Evolutionary conservation across 441 rosid genomes (phyloP).

Genomic region (Gossypium gossypioides): DNA sequence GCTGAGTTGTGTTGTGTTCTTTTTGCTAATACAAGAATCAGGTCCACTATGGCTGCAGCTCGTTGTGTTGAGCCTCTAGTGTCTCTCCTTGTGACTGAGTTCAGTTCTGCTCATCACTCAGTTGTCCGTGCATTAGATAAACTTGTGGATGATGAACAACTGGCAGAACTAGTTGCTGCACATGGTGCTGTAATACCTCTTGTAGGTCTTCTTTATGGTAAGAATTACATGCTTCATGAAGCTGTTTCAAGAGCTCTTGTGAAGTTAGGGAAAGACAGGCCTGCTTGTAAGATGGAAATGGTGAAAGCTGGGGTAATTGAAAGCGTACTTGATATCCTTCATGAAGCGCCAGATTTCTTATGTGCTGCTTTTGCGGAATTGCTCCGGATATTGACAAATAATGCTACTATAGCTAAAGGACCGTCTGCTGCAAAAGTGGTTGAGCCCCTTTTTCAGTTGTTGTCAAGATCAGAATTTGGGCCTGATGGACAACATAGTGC

Average conservation of each 20-base stretch:
- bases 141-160: conserved; percentile 96
- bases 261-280: conserved; percentile 97
- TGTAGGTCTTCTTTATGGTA: conserved; percentile 93
- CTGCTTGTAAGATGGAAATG: conserved; percentile 96
- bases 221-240: conserved; percentile 86
- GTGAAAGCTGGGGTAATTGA: conserved; percentile 97
- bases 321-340: conserved; percentile 81
- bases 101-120: conserved; percentile 89
- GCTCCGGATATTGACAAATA: conserved; percentile 92
- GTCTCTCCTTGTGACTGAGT: conserved; percentile 85
- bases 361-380: conserved; percentile 91
- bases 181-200: conserved; percentile 99
- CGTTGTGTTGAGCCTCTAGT: conserved; percentile 98
- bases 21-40: conserved; percentile 83
- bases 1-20: conserved; percentile 97
- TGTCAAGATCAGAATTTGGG: conserved; percentile 77
- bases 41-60: conserved; percentile 98
- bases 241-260: conserved; percentile 95
- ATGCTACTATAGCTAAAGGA: conserved; percentile 93
- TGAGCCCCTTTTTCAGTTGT: conserved; percentile 74
- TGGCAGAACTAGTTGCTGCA: conserved; percentile 97
- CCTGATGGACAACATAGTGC: conserved; percentile 96
- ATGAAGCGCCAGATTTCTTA: conserved; percentile 92
- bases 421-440: conserved; percentile 93
- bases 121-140: conserved; percentile 92